Evolutionary conservation across 257 asterid genomes (phyloP), one percentile per base, ranked within the genome.

Genomic region (Penstemon eatonii): DNA sequence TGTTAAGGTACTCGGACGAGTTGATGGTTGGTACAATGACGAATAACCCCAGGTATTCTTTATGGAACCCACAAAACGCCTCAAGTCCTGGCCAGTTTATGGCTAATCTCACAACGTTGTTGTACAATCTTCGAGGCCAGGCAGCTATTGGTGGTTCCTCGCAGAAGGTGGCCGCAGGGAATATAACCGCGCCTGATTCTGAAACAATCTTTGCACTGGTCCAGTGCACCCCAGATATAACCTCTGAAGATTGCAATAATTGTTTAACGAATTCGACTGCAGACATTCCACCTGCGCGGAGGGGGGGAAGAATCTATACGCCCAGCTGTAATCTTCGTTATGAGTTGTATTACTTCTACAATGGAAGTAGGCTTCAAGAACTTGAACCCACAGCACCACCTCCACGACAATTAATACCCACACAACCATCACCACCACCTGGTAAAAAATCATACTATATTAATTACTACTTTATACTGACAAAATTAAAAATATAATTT

Each of bases 201-300:
- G 45, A 7, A 42, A 40, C 8, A 13, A 39, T 41, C 18, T 69
- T 13, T n/a, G 60, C 61, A 0, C 4, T 69, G 8, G 68, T 46
- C 38, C 74, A 69, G 57, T 69, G 74, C 51, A 60, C 61, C 2
- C 74, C 74, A 3, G 74, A 69, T 54, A 37, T 69, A 49, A 37
- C 67, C 7, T 1, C 42, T 0, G n/a, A 50, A 5, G 66, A 59
- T 47, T 69, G 68, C 66, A 1, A 4, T 3, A 11, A 4, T 10
- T 69, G 68, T 43, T 12, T 45, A 5, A 45, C 11, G 10, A 45
- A 12, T 25, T 25, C 2, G 8, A 12, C 51, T 6, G 9, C 51
- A 3, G 51, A 45, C 10, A 0, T 5, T 45, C 33, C 33, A 25
- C 33, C 33, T 25, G 33, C 33, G 56, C 13, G 56, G 56, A 51